Evolutionary conservation across 1,284 basidiomycete species (phyloP).

Genomic region (Pascua guehoae): DNA sequence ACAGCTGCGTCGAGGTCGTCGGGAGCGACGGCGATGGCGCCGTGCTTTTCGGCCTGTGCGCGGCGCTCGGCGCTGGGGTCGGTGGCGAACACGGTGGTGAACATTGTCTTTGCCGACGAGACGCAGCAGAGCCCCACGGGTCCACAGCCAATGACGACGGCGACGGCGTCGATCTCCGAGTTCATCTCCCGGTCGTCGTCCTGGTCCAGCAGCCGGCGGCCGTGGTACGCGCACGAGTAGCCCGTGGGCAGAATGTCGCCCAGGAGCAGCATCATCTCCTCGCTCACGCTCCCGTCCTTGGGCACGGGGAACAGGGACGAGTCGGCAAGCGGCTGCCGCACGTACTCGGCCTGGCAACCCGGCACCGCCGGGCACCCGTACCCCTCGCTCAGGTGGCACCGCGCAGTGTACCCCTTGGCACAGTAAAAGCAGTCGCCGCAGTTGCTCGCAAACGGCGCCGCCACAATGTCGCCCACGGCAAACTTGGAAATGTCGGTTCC

Average conservation of each 20-base stretch:
- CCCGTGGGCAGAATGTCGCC: slow-evolving; percentile 51
- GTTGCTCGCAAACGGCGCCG: slow-evolving; percentile 76
- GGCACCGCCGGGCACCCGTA: slow-evolving; percentile 51
- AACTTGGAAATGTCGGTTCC: slow-evolving; percentile 66
- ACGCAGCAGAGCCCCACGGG: slow-evolving; percentile 50
- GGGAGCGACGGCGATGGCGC: slow-evolving; percentile 41
- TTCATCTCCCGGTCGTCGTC: slow-evolving; percentile 23
- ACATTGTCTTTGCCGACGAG: slow-evolving; percentile 45
- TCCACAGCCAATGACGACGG: slow-evolving; percentile 50
- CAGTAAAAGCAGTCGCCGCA: slow-evolving; percentile 61
- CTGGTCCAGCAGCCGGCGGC: slow-evolving; percentile 35
- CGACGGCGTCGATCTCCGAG: slow-evolving; percentile 28
- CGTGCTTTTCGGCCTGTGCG: slow-evolving; percentile 36
- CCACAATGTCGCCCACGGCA: slow-evolving; percentile 72
- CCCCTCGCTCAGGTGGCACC: slow-evolving; percentile 59
- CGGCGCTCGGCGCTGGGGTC: slow-evolving; percentile 28
- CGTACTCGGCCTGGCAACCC: slow-evolving; percentile 75
- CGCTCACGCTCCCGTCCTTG: slow-evolving; percentile 25
- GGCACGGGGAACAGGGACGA: slow-evolving; percentile 48
- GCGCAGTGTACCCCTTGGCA: slow-evolving; percentile 66
- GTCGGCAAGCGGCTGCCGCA: slow-evolving; percentile 62
- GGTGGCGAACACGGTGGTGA: slow-evolving; percentile 38
- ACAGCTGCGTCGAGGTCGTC: slow-evolving; percentile 28
- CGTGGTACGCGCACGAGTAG: slow-evolving; percentile 43
- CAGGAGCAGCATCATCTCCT: slow-evolving; percentile 49